Conservation (phyloP, 305 asterid genomes). For the Coffea humblotiana region DNA sequence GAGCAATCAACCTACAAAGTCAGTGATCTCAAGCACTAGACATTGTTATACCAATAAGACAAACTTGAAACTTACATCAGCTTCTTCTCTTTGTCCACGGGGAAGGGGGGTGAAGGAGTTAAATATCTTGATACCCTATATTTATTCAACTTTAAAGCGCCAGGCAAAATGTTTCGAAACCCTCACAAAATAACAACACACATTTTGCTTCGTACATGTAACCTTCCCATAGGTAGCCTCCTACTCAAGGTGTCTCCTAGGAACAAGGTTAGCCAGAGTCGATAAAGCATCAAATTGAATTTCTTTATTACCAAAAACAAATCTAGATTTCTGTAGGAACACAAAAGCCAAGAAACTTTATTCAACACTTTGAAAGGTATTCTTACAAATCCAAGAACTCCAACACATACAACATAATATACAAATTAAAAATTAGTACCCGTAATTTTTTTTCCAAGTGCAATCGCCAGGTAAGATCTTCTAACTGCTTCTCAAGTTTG, state of each 20-base stretch:
- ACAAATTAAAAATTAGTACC: conserved; percentile 37
- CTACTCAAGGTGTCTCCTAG: neutral
- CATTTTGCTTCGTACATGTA: neutral
- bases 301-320: neutral
- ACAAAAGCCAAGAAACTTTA: neutral
- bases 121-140: neutral
- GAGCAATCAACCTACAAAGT: neutral
- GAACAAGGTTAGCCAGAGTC: neutral
- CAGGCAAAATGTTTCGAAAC: neutral
- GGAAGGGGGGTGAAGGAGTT: neutral
- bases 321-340: too few species aligned
- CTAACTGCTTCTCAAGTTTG: conserved; percentile 95
- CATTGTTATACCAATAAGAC: neutral
- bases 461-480: conserved; percentile 97
- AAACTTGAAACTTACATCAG: neutral
- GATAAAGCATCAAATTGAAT: neutral
- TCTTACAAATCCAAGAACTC: neutral
- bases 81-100: neutral
- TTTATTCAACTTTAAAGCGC: neutral
- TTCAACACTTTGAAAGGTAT: neutral
- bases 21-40: neutral
- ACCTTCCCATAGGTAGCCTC: neutral
- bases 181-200: neutral
- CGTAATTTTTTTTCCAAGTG: conserved; percentile 89
- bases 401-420: neutral